A percentile compares a stretch with the other conserved stretches of the same genome.
Evolutionary conservation across 192 early-diverging fungal genomes (phyloP).

Genomic region (Spizellomyces punctatus): DNA sequence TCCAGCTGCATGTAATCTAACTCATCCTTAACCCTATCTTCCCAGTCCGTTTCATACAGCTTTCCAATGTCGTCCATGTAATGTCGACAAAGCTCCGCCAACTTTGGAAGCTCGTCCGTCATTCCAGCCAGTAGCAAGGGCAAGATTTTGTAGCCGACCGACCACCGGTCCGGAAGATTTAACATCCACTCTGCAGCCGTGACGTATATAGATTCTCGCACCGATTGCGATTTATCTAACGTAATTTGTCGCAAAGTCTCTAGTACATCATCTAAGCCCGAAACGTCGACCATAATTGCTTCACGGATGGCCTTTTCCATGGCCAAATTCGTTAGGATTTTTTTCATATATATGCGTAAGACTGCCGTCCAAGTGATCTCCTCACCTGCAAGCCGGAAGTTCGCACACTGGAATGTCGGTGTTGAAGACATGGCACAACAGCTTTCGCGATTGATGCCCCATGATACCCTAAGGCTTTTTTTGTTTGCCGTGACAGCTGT

Average conservation of each 20-base stretch:
- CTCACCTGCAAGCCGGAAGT: conserved; percentile 34
- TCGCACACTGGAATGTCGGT: conserved; percentile 57
- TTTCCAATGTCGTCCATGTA: conserved; percentile 47
- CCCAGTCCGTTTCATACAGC: conserved; percentile 60
- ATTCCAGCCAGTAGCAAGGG: conserved; percentile 50
- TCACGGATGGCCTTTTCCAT: conserved; percentile 38
- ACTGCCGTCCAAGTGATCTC: too few species aligned
- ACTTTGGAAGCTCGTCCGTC: conserved; percentile 48
- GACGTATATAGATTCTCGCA: conserved; percentile 51
- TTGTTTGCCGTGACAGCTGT: conserved; percentile 24
- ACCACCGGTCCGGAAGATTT: conserved; percentile 52
- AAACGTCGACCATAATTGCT: conserved; percentile 47
- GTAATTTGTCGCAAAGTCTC: conserved; percentile 43
- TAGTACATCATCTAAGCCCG: conserved; percentile 43
- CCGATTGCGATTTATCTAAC: conserved; percentile 50
- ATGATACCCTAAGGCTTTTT: conserved; percentile 31
- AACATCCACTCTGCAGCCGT: conserved; percentile 45
- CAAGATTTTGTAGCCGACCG: conserved; percentile 52
- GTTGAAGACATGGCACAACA: conserved; percentile 44
- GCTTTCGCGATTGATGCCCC: conserved; percentile 42
- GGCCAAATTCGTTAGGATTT: conserved; percentile 15
- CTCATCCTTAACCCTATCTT: conserved; percentile 56
- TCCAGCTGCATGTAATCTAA: conserved; percentile 44
- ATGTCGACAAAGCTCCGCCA: conserved; percentile 14
- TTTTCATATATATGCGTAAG: not conserved